Evolutionary conservation across 495 filamentous ascomycete species (phyloP), one percentile per base, ranked within the genome.

Genomic region (Lophiostoma macrostomum): DNA sequence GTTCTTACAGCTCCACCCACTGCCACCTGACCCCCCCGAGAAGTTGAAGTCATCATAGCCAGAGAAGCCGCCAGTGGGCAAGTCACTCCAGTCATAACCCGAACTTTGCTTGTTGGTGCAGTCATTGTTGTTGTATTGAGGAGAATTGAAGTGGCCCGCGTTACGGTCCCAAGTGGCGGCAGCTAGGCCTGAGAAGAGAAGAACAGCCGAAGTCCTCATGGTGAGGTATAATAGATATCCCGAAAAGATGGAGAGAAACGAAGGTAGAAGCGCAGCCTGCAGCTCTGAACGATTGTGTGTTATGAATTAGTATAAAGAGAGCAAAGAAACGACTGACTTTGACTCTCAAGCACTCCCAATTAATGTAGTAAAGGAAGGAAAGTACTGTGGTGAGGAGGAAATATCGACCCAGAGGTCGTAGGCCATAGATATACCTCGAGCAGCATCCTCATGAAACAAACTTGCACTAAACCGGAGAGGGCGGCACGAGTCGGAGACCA

Each of bases 31-130:
- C n/a, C n/a, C n/a, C n/a, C n/a, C n/a, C n/a, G n/a, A n/a, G 76
- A 91, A 95, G 52, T 73, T 72, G 64, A 90, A 85, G 64, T 79
- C 82, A 24, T 76, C 81, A 67, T 89, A 95, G n/a, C 64, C 60
- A 34, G 64, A 65, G 71, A 94, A 84, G n/a, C 67, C 65, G 24
- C 89, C 90, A 23, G 68, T 36, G 36, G 65, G 53, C 3, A 93
- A 78, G 57, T 79, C 78, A 38, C 66, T 67, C 80, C 84, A 95
- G 76, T 84, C 76, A 63, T 86, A 88, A 30, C 91, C 90, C 16
- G 60, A 58, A 20, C 73, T 67, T 69, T 91, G 85, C 47, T 83
- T 60, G 13, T 77, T 66, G 40, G 76, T 82, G 74, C 90, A 95
- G 42, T 83, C 69, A 71, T 94, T 91, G 72, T 88, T 71, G 63